A percentile compares a stretch with the other conserved stretches of the same genome.
Evolutionary conservation across 495 filamentous ascomycete species (phyloP).

Genomic region (Gamarada debralockiae): DNA sequence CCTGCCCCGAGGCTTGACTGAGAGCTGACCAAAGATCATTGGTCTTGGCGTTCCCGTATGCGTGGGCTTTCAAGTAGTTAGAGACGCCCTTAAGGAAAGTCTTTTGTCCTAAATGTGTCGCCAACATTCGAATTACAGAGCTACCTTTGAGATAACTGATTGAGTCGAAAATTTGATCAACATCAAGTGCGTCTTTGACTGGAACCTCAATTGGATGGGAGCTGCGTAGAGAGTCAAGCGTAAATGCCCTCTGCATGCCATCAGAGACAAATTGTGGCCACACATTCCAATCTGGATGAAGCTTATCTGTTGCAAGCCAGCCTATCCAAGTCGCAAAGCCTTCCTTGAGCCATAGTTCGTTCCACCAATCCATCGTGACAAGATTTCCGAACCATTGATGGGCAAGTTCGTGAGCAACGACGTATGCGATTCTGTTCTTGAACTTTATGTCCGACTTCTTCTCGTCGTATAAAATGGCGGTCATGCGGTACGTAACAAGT

Average conservation of each 20-base stretch:
- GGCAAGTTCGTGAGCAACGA: constrained; percentile 90
- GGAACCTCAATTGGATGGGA: constrained; percentile 95
- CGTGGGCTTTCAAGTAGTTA: constrained; percentile 80
- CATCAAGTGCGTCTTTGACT: constrained; percentile 82
- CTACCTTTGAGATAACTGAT: constrained; percentile 96
- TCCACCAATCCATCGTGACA: constrained; percentile 89
- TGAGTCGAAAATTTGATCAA: constrained; percentile 94
- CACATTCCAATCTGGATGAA: constrained; percentile 92
- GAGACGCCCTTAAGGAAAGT: constrained; percentile 86
- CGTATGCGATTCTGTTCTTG: constrained; percentile 89
- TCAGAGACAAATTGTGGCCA: constrained; percentile 96
- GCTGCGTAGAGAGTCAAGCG: constrained; percentile 79
- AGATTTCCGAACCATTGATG: constrained; percentile 99
- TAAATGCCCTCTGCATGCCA: constrained; percentile 84
- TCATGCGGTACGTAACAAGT: constrained; percentile 91
- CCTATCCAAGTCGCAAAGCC: constrained; percentile 98
- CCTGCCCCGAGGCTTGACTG: constrained; percentile 80
- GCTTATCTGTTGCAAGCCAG: constrained; percentile 87
- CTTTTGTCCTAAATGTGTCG: constrained; percentile 76
- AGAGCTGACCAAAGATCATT: constrained; percentile 90
- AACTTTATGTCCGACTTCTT: constrained; percentile 82
- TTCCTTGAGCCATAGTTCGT: constrained; percentile 94
- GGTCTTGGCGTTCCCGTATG: constrained; percentile 92
- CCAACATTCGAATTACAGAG: constrained; percentile 92
- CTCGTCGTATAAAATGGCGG: constrained; percentile 89